Conservation (phyloP, 495 filamentous ascomycete genomes). For the Pyrenula aspistea region DNA sequence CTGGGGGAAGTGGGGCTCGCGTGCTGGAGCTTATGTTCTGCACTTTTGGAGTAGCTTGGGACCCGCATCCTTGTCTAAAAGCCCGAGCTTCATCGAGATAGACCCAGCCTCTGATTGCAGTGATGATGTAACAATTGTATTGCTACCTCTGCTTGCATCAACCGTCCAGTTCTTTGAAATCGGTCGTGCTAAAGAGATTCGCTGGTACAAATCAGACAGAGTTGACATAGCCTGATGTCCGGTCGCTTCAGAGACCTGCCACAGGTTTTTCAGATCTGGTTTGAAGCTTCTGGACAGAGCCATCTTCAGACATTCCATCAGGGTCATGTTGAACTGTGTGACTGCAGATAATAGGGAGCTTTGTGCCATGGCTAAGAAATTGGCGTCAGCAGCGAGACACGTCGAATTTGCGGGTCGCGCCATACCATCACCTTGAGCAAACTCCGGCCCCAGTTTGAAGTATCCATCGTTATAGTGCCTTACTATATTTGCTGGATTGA, state of each 20-base stretch:
- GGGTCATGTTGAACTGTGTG: background rate
- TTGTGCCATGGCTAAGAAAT: background rate
- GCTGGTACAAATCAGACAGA: background rate
- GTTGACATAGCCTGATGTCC: background rate
- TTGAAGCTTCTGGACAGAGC: background rate
- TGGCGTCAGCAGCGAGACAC: background rate
- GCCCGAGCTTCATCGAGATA: background rate
- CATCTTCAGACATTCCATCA: background rate
- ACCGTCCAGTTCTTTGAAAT: background rate
- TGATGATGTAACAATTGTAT: background rate
- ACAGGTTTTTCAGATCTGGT: background rate
- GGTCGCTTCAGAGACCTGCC: background rate
- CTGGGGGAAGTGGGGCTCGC: background rate
- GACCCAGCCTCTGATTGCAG: background rate
- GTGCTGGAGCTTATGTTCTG: background rate
- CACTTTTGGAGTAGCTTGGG: background rate
- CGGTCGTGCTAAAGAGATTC: background rate
- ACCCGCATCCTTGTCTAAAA: background rate
- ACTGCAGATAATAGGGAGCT: background rate
- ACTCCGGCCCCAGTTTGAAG: background rate
- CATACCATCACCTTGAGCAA: background rate
- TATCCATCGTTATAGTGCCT: background rate
- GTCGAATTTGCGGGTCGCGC: background rate
- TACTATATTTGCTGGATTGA: background rate
- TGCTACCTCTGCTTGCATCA: background rate